Evolutionary conservation across 306 rosid genomes (phyloP).

Genomic region (Cicer chorassanicum): DNA sequence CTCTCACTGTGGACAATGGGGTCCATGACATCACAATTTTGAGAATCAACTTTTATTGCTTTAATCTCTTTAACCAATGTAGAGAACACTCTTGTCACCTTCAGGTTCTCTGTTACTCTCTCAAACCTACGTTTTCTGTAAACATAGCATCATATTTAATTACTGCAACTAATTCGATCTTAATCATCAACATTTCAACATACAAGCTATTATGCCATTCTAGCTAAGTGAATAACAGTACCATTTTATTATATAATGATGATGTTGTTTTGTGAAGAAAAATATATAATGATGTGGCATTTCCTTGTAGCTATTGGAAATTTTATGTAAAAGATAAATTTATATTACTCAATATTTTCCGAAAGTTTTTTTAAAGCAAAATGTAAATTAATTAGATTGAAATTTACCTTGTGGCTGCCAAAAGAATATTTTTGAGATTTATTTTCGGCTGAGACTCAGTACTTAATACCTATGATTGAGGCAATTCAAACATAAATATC

Average conservation of each 20-base stretch:
- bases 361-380: not conserved
- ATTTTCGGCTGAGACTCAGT: conserved; percentile 55
- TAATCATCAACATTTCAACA: not conserved
- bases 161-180: not conserved
- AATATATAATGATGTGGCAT: not conserved
- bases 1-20: conserved; percentile 62
- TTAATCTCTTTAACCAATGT: conserved; percentile 85
- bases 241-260: too few species aligned
- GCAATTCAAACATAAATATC: not conserved
- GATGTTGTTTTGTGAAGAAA: too few species aligned
- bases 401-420: conserved; percentile 76
- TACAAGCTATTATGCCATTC: not conserved
- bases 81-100: conserved; percentile 67
- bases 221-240: not conserved
- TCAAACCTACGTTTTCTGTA: conserved; percentile 71
- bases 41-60: conserved; percentile 60
- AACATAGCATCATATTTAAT: not conserved
- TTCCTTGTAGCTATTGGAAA: not conserved
- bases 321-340: not conserved
- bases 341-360: not conserved
- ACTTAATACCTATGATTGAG: conserved; percentile 57
- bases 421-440: conserved; percentile 60
- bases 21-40: conserved; percentile 45
- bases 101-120: conserved; percentile 62
- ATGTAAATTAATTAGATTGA: not conserved